Evolutionary conservation across 2,329 filamentous ascomycete genomes (phyloP).

Genomic region (Grosmannia clavigera): DNA sequence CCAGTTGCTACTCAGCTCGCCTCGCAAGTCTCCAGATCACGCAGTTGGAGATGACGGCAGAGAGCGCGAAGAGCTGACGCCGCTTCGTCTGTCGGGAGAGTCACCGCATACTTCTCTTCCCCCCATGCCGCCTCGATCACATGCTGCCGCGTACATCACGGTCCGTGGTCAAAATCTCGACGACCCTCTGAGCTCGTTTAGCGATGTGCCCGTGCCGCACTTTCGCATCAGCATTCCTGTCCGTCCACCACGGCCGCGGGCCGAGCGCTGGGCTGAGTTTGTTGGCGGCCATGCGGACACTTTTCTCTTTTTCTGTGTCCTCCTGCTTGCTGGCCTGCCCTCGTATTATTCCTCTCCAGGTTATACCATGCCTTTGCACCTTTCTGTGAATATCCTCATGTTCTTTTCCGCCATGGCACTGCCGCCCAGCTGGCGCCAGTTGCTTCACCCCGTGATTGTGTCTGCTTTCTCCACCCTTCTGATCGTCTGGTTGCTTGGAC

Average conservation of each 20-base stretch:
- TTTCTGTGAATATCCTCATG: slow-evolving; percentile 34
- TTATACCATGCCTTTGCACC: slow-evolving; percentile 38
- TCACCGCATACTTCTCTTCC: slow-evolving; percentile 1
- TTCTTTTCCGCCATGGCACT: slow-evolving; percentile 38
- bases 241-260: slow-evolving; percentile 28
- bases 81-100: slow-evolving; percentile 2
- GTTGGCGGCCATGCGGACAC: slow-evolving; percentile 33
- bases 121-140: slow-evolving; percentile 7
- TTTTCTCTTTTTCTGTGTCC: slow-evolving; percentile 29
- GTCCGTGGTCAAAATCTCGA: slow-evolving; percentile 13
- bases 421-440: slow-evolving; percentile 33
- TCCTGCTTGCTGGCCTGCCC: slow-evolving; percentile 40
- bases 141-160: slow-evolving; percentile 12
- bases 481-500: slow-evolving; percentile 38
- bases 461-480: slow-evolving; percentile 41
- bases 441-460: slow-evolving; percentile 46
- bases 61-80: slow-evolving; percentile 5
- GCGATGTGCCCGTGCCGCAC: slow-evolving; percentile 7
- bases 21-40: slow-evolving; percentile 38
- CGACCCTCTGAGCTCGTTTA: slow-evolving; percentile 13
- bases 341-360: slow-evolving; percentile 35
- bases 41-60: slow-evolving; percentile 33
- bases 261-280: slow-evolving; percentile 36
- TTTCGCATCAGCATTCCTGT: slow-evolving; percentile 9
- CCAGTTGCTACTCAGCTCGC: slow-evolving; percentile 36